Base-by-base conservation (phyloP, 2,329 filamentous ascomycete genomes). In the Orbilia blumenaviensis region DNA sequence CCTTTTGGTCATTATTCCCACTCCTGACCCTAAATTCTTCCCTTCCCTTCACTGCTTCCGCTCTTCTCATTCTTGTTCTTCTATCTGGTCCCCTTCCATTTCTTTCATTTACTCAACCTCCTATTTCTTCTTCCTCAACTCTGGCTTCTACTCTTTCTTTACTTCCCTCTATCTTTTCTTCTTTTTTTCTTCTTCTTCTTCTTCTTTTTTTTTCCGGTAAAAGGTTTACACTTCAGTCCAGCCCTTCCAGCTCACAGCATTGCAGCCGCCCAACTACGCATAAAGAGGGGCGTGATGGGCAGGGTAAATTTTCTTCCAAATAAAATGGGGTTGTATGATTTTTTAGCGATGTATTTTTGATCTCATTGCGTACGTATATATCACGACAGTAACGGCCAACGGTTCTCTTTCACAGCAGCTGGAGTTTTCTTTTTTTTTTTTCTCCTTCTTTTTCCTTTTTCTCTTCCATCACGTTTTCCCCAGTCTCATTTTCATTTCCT, bases 381-480 rank as follows among this genome's bases (percentile, higher is more conserved):
- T 66, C 25, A 66, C 62, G 62, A 66, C 46, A 42, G 46, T 27
- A 32, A 66, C 46, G 46, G 44, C 62, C 34, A 23, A 18, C 34
- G 21, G 8, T 44, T 44, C 14, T 32, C 29, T 34, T 23, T 46
- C 7, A 8, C 23, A 4, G 42, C 18, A 46, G 23, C 42, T 23
- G 42, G 42, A 21, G 42, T 46, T 46, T 18, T 1, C 25, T 25
- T 21, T 10, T 3, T 16, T 18, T 16, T 9, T 12, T 8, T 6
- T 46, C 29, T n/a, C 23, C 41, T 36, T 52, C n/a, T 25, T 10
- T 9, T 12, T 10, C 48, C 9, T 9, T 63, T 6, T 12, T 23
- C 23, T 14, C 23, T 50, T 52, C 42, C 14, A 21, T 29, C 7
- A 7, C n/a, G 10, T 14, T 38, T 14, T 38, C 36, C 36, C n/a